Conservation (phyloP, 345 rosid genomes). For the Excoecaria agallocha region DNA sequence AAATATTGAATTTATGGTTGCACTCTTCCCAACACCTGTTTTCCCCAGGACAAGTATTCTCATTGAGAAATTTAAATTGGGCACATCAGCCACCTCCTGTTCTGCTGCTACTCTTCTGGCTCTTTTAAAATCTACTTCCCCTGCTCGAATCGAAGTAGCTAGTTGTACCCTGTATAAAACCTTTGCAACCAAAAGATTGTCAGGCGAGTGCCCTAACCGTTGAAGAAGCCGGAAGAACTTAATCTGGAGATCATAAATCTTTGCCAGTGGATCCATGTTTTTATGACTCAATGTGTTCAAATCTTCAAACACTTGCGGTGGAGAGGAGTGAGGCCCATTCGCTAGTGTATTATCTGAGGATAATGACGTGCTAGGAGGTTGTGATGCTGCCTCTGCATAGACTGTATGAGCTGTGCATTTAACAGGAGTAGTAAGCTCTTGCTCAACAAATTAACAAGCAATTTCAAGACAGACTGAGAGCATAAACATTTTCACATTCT, state of each 20-base stretch:
- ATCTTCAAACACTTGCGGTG: conserved; percentile 41
- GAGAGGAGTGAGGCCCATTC: conserved; percentile 32
- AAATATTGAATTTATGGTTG: conserved; percentile 85
- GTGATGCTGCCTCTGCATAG: conserved; percentile 33
- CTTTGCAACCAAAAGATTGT: conserved; percentile 68
- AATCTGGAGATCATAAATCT: conserved; percentile 63
- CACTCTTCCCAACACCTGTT: conserved; percentile 98
- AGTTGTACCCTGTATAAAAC: conserved; percentile 76
- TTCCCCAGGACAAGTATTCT: conserved; percentile 81
- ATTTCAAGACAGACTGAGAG: neutral
- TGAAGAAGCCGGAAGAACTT: conserved; percentile 68
- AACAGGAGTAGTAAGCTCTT: conserved; percentile 21
- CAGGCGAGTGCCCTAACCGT: conserved; percentile 56
- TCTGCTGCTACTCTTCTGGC: conserved; percentile 59
- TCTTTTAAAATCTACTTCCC: conserved; percentile 60
- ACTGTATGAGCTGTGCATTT: conserved; percentile 32
- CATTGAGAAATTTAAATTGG: conserved; percentile 61
- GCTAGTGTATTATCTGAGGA: conserved; percentile 44
- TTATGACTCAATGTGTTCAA: conserved; percentile 32
- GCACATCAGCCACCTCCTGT: conserved; percentile 70
- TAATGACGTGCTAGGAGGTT: conserved; percentile 32
- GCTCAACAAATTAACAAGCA: conserved; percentile 6
- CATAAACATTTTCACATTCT: neutral
- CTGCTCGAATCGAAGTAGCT: conserved; percentile 71
- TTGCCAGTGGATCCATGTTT: conserved; percentile 49